Conservation (phyloP, 441 rosid genomes). For the Gossypium lobatum region DNA sequence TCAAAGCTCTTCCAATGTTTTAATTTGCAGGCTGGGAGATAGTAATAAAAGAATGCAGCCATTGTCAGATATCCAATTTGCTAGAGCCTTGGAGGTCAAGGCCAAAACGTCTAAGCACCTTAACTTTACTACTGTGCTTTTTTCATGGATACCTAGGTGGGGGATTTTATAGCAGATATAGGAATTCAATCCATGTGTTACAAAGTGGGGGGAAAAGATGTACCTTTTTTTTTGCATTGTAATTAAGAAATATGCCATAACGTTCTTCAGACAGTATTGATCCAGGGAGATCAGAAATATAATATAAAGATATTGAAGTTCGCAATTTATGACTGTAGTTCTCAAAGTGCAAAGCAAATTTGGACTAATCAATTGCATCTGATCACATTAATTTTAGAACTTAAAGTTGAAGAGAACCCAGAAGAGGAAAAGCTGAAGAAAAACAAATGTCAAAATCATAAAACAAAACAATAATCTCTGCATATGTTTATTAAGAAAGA, state of each 20-base stretch:
- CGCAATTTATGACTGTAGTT: not conserved
- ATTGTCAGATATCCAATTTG: slow-evolving; percentile 32
- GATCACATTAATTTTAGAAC: not conserved
- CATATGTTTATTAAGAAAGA: slow-evolving; percentile 1
- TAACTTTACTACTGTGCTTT: slow-evolving; percentile 16
- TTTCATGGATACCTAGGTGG: slow-evolving; percentile 2
- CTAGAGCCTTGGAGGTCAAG: slow-evolving; percentile 30
- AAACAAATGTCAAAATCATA: slow-evolving; percentile 5
- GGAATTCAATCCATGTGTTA: not conserved
- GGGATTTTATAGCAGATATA: not conserved
- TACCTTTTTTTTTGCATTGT: not conserved
- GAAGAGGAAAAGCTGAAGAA: not conserved
- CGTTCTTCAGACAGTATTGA: not conserved
- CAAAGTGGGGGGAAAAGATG: not conserved
- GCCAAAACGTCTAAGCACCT: slow-evolving; percentile 35
- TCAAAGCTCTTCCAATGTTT: not conserved
- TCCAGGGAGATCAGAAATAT: not conserved
- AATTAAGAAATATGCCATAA: slow-evolving; percentile 10
- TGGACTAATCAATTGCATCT: not conserved
- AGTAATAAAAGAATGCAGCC: slow-evolving; percentile 38
- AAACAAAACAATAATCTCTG: slow-evolving; percentile 20
- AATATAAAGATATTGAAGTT: not conserved
- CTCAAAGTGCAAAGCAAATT: not conserved
- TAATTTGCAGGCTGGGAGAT: slow-evolving; percentile 32
- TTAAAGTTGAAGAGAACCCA: not conserved